Evolutionary conservation across 768 basidiomycete species (phyloP), one percentile per base, ranked within the genome.

Genomic region (Artomyces pyxidatus): DNA sequence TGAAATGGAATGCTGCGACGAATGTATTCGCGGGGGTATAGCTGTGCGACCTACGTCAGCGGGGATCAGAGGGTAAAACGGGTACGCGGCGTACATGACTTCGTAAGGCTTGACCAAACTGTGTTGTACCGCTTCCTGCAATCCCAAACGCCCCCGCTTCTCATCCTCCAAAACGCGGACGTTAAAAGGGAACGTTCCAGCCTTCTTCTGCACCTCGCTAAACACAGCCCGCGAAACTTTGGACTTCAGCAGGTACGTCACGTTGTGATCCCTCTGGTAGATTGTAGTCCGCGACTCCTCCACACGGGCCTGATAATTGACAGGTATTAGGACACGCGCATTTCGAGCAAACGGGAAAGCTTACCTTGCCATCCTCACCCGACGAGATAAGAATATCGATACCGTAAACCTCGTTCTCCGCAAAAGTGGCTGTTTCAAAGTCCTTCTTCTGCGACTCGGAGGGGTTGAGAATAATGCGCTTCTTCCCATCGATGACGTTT

Each of bases 101-200:
- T 96, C 94, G 67, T 94, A 97, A 39, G 92, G 89, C 68, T 91
- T 91, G 54, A 98, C 81, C 40, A 97, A 76, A 60, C 81, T 81
- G 65, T 99, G 96, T 64, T 94, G 86, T 30, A 94, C 91, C 42
- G 95, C 94, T 71, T 98, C 96, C 64, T 88, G 85, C 28, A 98
- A 77, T 57, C 95, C 96, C 76, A 98, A 85, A 30, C 95, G 83
- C 23, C 91, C 85, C 46, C 90, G 81, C 70, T 94, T 94, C 76
- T 98, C 95, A 61, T 98, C 95, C 55, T 95, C 95, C 50, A 98
- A 76, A 40, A 76, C 76, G 53, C 96, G 89, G 54, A 99, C 78
- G 60, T 94, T 97, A 77, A 99, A 97, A 28, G 96, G 95, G 81
- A 99, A 98, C 4, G 91, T 77, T 22, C 95, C 95, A 37, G 96